These are phyloP conservation scores for Astrephomene gubernaculifera DNA, from an alignment of 139 green algal genomes.

Conservation along the genomic window DNA sequence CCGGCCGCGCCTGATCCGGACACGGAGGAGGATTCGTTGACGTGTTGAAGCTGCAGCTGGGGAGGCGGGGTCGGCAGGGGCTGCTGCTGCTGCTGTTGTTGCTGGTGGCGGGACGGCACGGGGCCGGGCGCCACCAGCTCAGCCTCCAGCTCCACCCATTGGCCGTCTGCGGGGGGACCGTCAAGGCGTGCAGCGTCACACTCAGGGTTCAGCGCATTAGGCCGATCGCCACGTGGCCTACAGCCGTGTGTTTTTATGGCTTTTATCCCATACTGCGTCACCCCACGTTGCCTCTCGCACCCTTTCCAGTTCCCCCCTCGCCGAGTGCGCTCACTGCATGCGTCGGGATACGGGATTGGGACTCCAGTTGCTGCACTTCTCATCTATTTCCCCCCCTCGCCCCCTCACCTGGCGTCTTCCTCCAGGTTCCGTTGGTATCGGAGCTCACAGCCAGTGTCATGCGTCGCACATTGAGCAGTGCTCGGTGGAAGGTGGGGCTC, in stretches of 20 bases:
- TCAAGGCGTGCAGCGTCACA: too few relatives aligned
- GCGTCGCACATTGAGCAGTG: slow-evolving; percentile 52
- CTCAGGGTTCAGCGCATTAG: too few relatives aligned
- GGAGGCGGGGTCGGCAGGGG: not conserved
- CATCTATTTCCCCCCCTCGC: too few relatives aligned
- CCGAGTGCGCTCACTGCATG: too few relatives aligned
- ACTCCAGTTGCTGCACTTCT: too few relatives aligned
- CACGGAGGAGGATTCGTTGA: not conserved
- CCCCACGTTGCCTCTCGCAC: too few relatives aligned
- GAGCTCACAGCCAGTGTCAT: slow-evolving; percentile 54
- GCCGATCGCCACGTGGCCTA: too few relatives aligned
- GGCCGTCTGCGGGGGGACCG: slow-evolving; percentile 10
- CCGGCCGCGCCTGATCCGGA: not conserved
- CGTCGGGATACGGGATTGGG: too few relatives aligned
- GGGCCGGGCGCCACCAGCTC: slow-evolving; percentile 22
- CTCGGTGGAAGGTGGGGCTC: slow-evolving; percentile 49
- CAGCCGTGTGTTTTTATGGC: too few relatives aligned
- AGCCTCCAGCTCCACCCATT: slow-evolving; percentile 30
- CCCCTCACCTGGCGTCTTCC: slow-evolving; percentile 23
- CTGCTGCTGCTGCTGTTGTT: not conserved
- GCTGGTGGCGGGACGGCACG: not conserved
- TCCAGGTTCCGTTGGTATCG: slow-evolving; percentile 52
- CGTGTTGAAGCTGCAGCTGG: not conserved
- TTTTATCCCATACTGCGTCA: too few relatives aligned
- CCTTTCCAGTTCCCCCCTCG: too few relatives aligned